Conservation (phyloP, 306 rosid species). For the Senna siamea region DNA sequence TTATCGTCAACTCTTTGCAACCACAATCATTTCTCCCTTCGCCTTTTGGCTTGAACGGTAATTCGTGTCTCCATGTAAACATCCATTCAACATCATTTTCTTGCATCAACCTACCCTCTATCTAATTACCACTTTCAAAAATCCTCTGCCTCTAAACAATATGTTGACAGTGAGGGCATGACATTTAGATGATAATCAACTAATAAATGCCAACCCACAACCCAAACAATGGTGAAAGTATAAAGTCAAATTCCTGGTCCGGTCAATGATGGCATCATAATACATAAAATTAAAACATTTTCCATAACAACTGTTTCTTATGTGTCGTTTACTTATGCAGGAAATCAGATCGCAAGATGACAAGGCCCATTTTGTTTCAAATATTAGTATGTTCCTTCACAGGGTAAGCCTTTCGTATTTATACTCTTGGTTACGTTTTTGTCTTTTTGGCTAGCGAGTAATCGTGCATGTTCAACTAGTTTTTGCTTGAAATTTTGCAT, state of each 20-base stretch:
- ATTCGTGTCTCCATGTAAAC: not conserved
- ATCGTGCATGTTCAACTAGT: too few relatives aligned
- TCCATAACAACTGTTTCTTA: not conserved
- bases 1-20: not conserved
- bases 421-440: too few relatives aligned
- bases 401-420: not conserved
- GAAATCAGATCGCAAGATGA: not conserved
- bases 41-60: conserved; percentile 14
- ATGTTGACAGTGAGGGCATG: too few relatives aligned
- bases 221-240: too few relatives aligned
- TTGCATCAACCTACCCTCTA: too few relatives aligned
- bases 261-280: not conserved
- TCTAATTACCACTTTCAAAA: too few relatives aligned
- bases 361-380: not conserved
- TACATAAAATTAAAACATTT: not conserved
- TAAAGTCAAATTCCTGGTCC: not conserved
- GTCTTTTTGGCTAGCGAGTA: too few relatives aligned
- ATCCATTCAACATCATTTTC: not conserved
- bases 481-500: too few relatives aligned
- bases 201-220: too few relatives aligned
- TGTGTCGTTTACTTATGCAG: not conserved
- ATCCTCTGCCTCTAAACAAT: too few relatives aligned
- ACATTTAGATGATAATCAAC: too few relatives aligned
- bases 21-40: not conserved
- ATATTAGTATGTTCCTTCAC: conserved; percentile 1